phyloP scores from a whole-genome alignment of 169 alveolate genomes.

The Plasmodium malariae region DNA sequence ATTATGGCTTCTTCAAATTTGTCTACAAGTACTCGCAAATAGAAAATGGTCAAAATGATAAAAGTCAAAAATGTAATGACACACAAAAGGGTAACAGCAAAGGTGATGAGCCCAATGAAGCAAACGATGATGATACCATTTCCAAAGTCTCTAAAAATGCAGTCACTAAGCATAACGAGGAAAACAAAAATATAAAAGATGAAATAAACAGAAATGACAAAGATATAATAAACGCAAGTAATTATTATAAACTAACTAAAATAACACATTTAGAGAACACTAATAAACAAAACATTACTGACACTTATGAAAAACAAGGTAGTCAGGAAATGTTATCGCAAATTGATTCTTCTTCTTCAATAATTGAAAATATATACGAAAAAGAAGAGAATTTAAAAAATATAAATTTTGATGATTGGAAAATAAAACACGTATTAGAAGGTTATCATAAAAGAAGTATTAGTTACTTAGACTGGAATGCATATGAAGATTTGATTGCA shows the following conservation, averaged over 20 bases:
- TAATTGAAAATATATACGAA: constrained; percentile 12
- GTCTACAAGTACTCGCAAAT: constrained; percentile 26
- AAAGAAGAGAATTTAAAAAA: constrained; percentile 13
- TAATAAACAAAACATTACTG: not conserved
- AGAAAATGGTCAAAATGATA: not conserved
- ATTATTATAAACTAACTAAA: not conserved
- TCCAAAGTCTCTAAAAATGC: not conserved
- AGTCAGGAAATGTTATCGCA: not conserved
- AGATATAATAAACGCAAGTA: not conserved
- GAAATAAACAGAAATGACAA: not conserved
- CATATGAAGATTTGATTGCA: constrained; percentile 60
- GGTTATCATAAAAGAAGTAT: constrained; percentile 82
- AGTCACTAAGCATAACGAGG: not conserved
- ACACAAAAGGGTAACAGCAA: not conserved
- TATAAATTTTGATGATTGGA: constrained; percentile 82
- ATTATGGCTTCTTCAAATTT: constrained; percentile 41
- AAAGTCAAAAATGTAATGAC: not conserved
- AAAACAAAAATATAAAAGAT: not conserved
- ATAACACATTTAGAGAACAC: not conserved
- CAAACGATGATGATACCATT: not conserved
- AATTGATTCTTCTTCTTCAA: not conserved
- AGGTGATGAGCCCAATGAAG: not conserved
- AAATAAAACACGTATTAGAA: constrained; percentile 75
- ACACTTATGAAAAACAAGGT: not conserved
- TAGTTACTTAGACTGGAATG: constrained; percentile 79